Evolutionary conservation across 257 asterid species (phyloP).

Genomic region (Voacanga thouarsii): DNA sequence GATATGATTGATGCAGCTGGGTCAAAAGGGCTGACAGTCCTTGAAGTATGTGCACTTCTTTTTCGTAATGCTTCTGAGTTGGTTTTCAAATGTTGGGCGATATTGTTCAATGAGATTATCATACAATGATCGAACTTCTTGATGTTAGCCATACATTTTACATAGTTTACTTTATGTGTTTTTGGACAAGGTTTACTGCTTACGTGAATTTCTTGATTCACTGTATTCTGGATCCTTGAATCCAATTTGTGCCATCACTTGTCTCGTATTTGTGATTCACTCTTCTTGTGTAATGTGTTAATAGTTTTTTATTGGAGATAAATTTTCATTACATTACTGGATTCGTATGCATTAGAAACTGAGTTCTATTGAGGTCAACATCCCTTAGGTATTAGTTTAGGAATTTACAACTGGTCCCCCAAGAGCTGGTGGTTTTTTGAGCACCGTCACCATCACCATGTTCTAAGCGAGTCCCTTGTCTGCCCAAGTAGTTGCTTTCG

Average conservation of each 20-base stretch:
- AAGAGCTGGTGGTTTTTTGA: not conserved
- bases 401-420: not conserved
- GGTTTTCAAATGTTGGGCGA: not conserved
- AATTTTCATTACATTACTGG: not conserved
- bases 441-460: not conserved
- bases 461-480: not conserved
- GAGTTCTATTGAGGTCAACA: not conserved
- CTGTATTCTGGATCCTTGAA: not conserved
- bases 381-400: not conserved
- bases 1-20: constrained; percentile 88
- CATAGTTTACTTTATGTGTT: not conserved
- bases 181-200: not conserved
- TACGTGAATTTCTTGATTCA: not conserved
- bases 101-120: not conserved
- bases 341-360: not conserved
- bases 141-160: not conserved
- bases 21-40: constrained; percentile 64
- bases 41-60: constrained; percentile 52
- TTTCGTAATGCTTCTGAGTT: not conserved
- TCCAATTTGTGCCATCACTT: not conserved
- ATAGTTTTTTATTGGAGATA: not conserved
- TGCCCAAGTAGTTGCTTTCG: not conserved
- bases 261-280: not conserved
- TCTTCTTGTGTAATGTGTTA: not conserved
- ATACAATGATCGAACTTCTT: not conserved